Conservation (phyloP, 2,329 filamentous ascomycete species). For the Gnomoniopsis sp. region DNA sequence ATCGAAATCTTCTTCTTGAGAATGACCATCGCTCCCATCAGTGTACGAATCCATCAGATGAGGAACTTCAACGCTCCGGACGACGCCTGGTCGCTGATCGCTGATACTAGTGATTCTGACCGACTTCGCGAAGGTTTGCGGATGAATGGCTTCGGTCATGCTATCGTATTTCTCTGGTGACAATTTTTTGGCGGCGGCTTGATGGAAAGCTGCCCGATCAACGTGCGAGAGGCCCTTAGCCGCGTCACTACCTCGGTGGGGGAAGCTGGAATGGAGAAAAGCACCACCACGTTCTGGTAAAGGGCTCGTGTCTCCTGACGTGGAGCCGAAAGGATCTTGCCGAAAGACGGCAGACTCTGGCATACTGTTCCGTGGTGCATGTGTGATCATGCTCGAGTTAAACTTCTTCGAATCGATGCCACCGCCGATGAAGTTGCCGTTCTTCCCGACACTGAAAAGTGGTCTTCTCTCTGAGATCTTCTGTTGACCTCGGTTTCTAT, state of each 20-base stretch:
- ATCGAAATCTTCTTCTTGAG: slow-evolving; percentile 27
- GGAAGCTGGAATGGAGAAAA: slow-evolving; percentile 27
- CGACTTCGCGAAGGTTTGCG: slow-evolving; percentile 9
- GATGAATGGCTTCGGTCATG: slow-evolving; percentile 16
- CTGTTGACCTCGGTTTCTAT: neutral
- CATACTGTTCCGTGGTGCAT: slow-evolving; percentile 4
- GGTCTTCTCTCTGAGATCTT: slow-evolving; percentile 1
- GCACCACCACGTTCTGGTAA: slow-evolving; percentile 1
- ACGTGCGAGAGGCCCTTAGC: slow-evolving; percentile 21
- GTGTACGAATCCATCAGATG: slow-evolving; percentile 18
- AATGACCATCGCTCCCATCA: slow-evolving; percentile 26
- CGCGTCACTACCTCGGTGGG: slow-evolving; percentile 35
- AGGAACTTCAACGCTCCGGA: slow-evolving; percentile 25
- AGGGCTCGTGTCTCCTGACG: slow-evolving; percentile 11
- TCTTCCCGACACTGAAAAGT: slow-evolving; percentile 7
- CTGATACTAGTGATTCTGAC: slow-evolving; percentile 21
- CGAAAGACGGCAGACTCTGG: slow-evolving; percentile 8
- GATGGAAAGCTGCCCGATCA: slow-evolving; percentile 12
- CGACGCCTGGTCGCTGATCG: slow-evolving; percentile 25
- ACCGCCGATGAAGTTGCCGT: slow-evolving; percentile 1
- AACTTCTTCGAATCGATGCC: neutral
- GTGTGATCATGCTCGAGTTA: slow-evolving; percentile 17
- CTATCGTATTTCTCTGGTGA: slow-evolving; percentile 23
- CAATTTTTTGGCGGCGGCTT: slow-evolving; percentile 13
- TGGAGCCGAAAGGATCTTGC: slow-evolving; percentile 14